Percentiles rank a stretch among this genome's conserved stretches.
phyloP scores from a whole-genome alignment of 148 eudicot species.

The Chenopodium berlandieri region DNA sequence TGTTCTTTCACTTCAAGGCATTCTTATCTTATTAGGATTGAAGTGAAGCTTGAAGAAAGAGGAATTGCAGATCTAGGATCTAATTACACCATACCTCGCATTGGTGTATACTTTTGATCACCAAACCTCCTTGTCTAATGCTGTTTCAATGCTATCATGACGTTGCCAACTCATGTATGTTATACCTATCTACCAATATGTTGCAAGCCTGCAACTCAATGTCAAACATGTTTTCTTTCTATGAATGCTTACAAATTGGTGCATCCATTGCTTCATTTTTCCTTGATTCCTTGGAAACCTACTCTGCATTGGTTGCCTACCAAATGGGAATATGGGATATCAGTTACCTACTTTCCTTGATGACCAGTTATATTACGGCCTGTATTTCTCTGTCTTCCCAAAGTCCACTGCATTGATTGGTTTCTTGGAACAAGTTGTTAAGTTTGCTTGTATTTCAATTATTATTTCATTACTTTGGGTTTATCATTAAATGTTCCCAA shows the following conservation, averaged over 20 bases:
- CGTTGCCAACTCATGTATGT: not conserved
- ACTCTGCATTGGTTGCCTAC: not conserved
- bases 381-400: not conserved
- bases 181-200: not conserved
- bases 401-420: not conserved
- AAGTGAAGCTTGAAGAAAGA: slow-evolving; percentile 25
- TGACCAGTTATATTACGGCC: not conserved
- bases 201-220: not conserved
- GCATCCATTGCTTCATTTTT: not conserved
- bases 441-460: not conserved
- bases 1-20: slow-evolving; percentile 2
- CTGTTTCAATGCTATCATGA: not conserved
- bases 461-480: not conserved
- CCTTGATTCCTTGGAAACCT: not conserved
- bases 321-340: not conserved
- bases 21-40: slow-evolving; percentile 30
- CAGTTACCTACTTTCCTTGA: too few relatives aligned
- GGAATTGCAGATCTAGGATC: slow-evolving; percentile 23
- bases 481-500: not conserved
- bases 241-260: not conserved
- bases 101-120: slow-evolving; percentile 4
- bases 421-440: not conserved
- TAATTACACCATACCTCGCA: not conserved
- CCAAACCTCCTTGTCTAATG: not conserved
- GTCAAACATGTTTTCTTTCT: not conserved